Evolutionary conservation across 805 yeast genomes (phyloP).

Genomic region (Lipomyces chichibuensis): DNA sequence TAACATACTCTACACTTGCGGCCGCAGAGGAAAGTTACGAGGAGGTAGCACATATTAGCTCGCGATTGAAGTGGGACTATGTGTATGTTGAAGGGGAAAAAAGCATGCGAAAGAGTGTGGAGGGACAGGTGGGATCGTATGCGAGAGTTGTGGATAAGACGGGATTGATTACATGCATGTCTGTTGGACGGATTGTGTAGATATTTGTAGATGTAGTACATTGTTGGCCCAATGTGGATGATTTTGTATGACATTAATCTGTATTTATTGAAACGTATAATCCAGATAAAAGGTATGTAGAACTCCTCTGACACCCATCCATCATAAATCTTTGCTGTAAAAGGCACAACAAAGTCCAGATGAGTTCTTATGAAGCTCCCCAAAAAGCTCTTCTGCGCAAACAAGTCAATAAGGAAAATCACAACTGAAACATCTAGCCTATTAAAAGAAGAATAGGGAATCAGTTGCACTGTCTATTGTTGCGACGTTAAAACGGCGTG

Average conservation of each 20-base stretch:
- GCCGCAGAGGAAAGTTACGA: background rate
- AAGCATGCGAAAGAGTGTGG: conserved; percentile 7
- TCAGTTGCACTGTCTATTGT: conserved; percentile 31
- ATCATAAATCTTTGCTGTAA: conserved; percentile 19
- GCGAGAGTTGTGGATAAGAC: background rate
- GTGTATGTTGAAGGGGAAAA: conserved; percentile 18
- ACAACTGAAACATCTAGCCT: conserved; percentile 8
- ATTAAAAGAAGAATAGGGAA: background rate
- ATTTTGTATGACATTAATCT: background rate
- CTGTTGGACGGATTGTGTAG: background rate
- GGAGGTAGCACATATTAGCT: background rate
- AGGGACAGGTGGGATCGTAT: background rate
- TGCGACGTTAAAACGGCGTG: conserved; percentile 25
- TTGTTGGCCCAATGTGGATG: background rate
- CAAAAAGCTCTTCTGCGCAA: conserved; percentile 15
- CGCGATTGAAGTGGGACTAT: conserved; percentile 18
- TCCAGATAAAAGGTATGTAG: conserved; percentile 18
- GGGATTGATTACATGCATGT: conserved; percentile 2
- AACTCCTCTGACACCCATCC: conserved; percentile 38
- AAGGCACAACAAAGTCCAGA: conserved; percentile 25
- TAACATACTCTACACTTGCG: background rate
- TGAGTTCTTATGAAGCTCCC: conserved; percentile 35
- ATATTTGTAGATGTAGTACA: background rate
- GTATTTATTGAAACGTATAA: conserved; percentile 1
- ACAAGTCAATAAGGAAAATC: conserved; percentile 12